Base-by-base conservation (phyloP, 805 yeast species). In the Millerozyma miso region DNA sequence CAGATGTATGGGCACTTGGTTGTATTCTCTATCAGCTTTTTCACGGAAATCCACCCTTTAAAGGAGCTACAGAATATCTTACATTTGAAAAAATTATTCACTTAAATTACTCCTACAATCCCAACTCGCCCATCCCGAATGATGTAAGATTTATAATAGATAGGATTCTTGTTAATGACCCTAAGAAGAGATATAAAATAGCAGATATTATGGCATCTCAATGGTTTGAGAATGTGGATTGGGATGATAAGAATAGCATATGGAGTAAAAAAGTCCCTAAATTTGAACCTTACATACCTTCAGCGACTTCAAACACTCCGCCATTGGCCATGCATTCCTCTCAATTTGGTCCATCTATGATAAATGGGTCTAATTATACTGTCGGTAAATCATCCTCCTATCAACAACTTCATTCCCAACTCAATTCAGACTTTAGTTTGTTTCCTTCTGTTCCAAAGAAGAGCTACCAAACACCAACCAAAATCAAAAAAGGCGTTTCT, bases 1-100 rank as follows among this genome's bases (percentile, higher is more conserved):
- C 91, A 26, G 97, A 89, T 60, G 64, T 87, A n/a, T 89, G 97
- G 97, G 96, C 97, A 1, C 62, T 88, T 43, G 97, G 96, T 1
- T 89, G 97, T 62, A 85, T 89, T 31, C 63, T 90, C 33, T 89
- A 74, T 60, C 97, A 89, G 62, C 75, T 90, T 56, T 75, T 87
- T 40, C 81, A 84, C 36, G 97, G 97, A 0, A 65, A 69, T 18
- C 97, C 97, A 2, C 97, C 97, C 0, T 89, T 89, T 61, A 85
- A 89, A 60, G 97, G 95, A 0, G 67, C 76, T 16, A 87, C 88
- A 16, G 97, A 89, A 63, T 82, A 86, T 58, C 76, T 82, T 44
- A 89, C 96, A 0, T 89, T 89, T 65, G 96, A 89, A 57, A 85
- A 86, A 56, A 93, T 93, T 55, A 87, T 90, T 38, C 76, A 76